Evolutionary conservation across 441 rosid species (phyloP), one percentile per base, ranked within the genome.

Genomic region (Adansonia rubrostipa): DNA sequence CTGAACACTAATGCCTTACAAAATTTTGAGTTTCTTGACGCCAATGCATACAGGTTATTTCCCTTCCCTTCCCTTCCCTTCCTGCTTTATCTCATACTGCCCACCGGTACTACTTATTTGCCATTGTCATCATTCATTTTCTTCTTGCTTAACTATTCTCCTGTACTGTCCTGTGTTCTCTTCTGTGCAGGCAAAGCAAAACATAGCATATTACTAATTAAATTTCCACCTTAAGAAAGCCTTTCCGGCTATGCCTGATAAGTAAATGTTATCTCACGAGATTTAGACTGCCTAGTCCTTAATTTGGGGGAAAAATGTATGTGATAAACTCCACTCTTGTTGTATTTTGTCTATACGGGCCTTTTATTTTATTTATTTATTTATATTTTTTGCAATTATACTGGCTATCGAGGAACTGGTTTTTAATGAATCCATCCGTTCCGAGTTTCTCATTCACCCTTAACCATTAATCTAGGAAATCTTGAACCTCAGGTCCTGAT

Each of bases 1-100:
- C 80, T 94, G 80, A 94, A 92, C 78, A 86, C 92, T 13, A 86
- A 84, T 4, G 87, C 91, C 66, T 80, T 89, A 80, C 84, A 90
- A 74, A 82, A 88, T 78, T 87, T 86, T 80, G 88, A 88, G 60
- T 74, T 80, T 71, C 78, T 92, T 69, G 89, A 88, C 69, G 68
- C 79, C 74, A 82, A 86, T 71, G 86, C 89, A 15, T 94, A 91
- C 87, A 90, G 97, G 87, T 92, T 87, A 82, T 28, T 28, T 28
- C 33, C 1, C 33, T 28, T 28, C 28, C 28, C 44, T 70, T 71
- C 76, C 77, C 76, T 67, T 67, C 77, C 19, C 28, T 24, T 24
- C 28, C 47, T 53, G 10, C 24, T 13, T 42, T 65, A n/a, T 65
- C 50, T 42, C 50, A n/a, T 8, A 11, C 61, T 56, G 22, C n/a